phyloP scores from a whole-genome alignment of 768 basidiomycete genomes.

The Chalciporus pseudorubinellus region DNA sequence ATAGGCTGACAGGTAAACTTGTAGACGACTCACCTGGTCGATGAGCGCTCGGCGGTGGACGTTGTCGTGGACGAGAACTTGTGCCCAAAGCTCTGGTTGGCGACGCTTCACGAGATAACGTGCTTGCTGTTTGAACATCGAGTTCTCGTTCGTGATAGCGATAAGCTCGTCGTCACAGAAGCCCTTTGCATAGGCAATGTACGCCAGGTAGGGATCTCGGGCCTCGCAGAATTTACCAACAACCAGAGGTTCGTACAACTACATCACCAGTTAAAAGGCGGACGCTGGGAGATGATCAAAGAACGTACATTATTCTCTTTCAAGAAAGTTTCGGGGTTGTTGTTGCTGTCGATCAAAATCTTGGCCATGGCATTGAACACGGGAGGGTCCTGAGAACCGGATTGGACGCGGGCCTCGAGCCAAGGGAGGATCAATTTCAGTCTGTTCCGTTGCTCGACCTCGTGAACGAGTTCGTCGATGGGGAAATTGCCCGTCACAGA shows the following conservation, averaged over 20 bases:
- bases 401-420: slow-evolving; percentile 90
- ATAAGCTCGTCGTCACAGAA: slow-evolving; percentile 99
- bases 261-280: slow-evolving; percentile 10
- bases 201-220: slow-evolving; percentile 96
- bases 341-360: slow-evolving; percentile 98
- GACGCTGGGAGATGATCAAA: not conserved
- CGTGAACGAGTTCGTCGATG: slow-evolving; percentile 95
- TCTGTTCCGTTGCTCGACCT: slow-evolving; percentile 94
- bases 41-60: slow-evolving; percentile 90
- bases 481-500: slow-evolving; percentile 97
- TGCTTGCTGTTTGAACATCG: slow-evolving; percentile 99
- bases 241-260: slow-evolving; percentile 95
- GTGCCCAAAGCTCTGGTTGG: slow-evolving; percentile 92
- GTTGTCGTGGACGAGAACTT: slow-evolving; percentile 88
- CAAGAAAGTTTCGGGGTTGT: slow-evolving; percentile 95
- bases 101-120: slow-evolving; percentile 97
- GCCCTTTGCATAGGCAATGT: slow-evolving; percentile 98
- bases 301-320: slow-evolving; percentile 93
- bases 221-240: slow-evolving; percentile 99
- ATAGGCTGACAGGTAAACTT: not conserved
- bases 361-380: slow-evolving; percentile 98
- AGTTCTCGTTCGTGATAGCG: slow-evolving; percentile 95
- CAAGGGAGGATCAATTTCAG: slow-evolving; percentile 96
- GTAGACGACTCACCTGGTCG: slow-evolving; percentile 63
- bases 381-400: slow-evolving; percentile 91